Conservation (phyloP, 164 flowering plant genomes). For the Vitis rotundifolia region DNA sequence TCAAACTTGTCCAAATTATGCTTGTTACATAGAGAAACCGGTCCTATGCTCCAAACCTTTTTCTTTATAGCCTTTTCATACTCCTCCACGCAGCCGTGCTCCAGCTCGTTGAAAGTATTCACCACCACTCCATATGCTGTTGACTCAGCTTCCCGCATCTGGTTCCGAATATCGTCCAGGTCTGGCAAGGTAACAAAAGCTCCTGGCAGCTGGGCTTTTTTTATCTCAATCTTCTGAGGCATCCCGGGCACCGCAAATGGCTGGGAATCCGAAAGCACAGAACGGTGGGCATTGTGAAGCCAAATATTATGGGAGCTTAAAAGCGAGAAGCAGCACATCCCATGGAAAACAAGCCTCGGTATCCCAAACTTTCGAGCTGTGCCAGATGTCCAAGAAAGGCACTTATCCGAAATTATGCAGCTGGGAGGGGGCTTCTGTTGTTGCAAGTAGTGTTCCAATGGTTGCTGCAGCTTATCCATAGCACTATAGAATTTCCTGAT, state of each 20-base stretch:
- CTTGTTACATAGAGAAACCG: slow-evolving; percentile 41
- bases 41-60: slow-evolving; percentile 44
- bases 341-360: slow-evolving; percentile 30
- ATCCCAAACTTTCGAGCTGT: slow-evolving; percentile 18
- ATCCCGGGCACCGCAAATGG: slow-evolving; percentile 22
- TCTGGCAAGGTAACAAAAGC: slow-evolving; percentile 5
- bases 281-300: background rate
- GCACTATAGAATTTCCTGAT: slow-evolving; percentile 14
- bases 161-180: slow-evolving; percentile 15
- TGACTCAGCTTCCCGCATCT: slow-evolving; percentile 32
- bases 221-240: slow-evolving; percentile 17
- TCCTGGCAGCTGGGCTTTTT: slow-evolving; percentile 32
- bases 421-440: slow-evolving; percentile 15
- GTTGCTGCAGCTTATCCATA: slow-evolving; percentile 13
- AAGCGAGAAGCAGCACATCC: slow-evolving; percentile 26
- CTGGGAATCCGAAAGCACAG: slow-evolving; percentile 20
- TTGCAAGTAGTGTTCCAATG: slow-evolving; percentile 13
- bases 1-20: slow-evolving; percentile 22
- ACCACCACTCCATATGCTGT: slow-evolving; percentile 32
- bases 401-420: slow-evolving; percentile 32
- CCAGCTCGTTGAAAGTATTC: slow-evolving; percentile 36
- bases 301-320: slow-evolving; percentile 10
- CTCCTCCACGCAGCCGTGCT: slow-evolving; percentile 14
- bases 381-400: slow-evolving; percentile 16
- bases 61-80: slow-evolving; percentile 17